Evolutionary conservation across 1,139 yeast species (phyloP).

Genomic region (Casaregolazyma suthepensis): DNA sequence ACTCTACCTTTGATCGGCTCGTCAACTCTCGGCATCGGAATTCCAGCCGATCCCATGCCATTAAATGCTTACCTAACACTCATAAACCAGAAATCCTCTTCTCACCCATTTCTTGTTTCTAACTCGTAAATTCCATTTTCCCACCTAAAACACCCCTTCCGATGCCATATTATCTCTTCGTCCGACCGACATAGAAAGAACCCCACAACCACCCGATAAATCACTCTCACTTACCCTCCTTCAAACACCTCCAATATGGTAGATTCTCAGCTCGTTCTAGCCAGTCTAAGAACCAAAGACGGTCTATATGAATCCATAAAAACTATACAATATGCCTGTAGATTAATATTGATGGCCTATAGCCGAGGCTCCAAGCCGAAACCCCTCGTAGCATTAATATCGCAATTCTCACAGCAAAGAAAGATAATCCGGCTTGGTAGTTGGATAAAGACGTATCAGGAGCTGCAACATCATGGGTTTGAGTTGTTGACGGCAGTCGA

Average conservation of each 20-base stretch:
- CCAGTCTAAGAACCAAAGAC: constrained; percentile 23
- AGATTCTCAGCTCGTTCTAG: constrained; percentile 17
- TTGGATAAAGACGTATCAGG: constrained; percentile 25
- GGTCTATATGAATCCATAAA: constrained; percentile 30
- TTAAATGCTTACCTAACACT: too few species aligned
- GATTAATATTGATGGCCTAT: constrained; percentile 17
- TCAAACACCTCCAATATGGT: not conserved
- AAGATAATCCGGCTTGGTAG: constrained; percentile 30
- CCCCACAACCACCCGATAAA: not conserved
- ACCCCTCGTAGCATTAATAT: constrained; percentile 20
- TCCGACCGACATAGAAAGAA: not conserved
- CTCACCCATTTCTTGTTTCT: not conserved
- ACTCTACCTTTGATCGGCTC: not conserved
- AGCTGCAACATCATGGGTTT: not conserved
- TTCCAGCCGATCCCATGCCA: too few species aligned
- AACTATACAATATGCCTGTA: constrained; percentile 27
- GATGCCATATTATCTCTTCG: not conserved
- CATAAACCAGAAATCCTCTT: too few species aligned
- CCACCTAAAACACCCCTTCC: not conserved
- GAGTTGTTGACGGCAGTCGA: constrained; percentile 20
- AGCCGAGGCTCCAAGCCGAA: constrained; percentile 11
- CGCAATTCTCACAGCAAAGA: constrained; percentile 28
- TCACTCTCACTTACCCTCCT: not conserved
- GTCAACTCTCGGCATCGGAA: too few species aligned
- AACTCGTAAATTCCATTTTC: not conserved